These are phyloP conservation scores for Ophiosphaerella narmari DNA, from an alignment of 2,329 filamentous ascomycete species.

Conservation along the genomic window DNA sequence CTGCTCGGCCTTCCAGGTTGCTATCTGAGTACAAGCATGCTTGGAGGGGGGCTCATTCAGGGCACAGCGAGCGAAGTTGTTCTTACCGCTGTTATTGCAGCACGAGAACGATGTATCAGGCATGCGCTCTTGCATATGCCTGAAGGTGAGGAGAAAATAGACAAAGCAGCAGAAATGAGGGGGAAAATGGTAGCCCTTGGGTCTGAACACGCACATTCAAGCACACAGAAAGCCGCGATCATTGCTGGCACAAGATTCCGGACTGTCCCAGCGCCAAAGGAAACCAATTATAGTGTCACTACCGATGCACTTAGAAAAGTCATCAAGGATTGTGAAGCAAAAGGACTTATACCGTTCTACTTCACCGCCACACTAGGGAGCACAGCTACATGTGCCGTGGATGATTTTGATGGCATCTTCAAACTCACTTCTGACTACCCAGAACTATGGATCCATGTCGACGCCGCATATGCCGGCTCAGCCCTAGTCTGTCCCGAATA, in stretches of 20 bases:
- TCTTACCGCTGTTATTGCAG: slow-evolving; percentile 84
- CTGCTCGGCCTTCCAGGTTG: slow-evolving; percentile 73
- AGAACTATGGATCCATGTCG: slow-evolving; percentile 86
- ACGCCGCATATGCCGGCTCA: slow-evolving; percentile 89
- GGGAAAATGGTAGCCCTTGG: slow-evolving; percentile 79
- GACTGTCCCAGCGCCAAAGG: slow-evolving; percentile 65
- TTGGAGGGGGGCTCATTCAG: slow-evolving; percentile 87
- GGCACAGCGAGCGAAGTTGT: slow-evolving; percentile 88
- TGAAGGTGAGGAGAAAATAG: slow-evolving; percentile 48
- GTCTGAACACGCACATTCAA: slow-evolving; percentile 79
- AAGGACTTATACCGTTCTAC: slow-evolving; percentile 83
- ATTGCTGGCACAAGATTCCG: slow-evolving; percentile 84
- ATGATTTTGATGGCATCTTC: slow-evolving; percentile 75
- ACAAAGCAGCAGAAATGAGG: slow-evolving; percentile 68
- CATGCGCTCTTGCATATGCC: slow-evolving; percentile 32
- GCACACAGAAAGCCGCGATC: slow-evolving; percentile 83
- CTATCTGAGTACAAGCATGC: slow-evolving; percentile 67
- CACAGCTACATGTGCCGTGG: slow-evolving; percentile 85
- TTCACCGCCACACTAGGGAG: slow-evolving; percentile 83
- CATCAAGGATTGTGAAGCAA: slow-evolving; percentile 67
- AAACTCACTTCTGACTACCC: slow-evolving; percentile 59
- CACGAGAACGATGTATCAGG: slow-evolving; percentile 69
- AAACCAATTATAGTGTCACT: slow-evolving; percentile 72
- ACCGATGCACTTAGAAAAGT: slow-evolving; percentile 64
- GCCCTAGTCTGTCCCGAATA: slow-evolving; percentile 83